These are phyloP conservation scores for Neofusicoccum ribis DNA, from an alignment of 2,329 filamentous ascomycete genomes.

Conservation along the genomic window DNA sequence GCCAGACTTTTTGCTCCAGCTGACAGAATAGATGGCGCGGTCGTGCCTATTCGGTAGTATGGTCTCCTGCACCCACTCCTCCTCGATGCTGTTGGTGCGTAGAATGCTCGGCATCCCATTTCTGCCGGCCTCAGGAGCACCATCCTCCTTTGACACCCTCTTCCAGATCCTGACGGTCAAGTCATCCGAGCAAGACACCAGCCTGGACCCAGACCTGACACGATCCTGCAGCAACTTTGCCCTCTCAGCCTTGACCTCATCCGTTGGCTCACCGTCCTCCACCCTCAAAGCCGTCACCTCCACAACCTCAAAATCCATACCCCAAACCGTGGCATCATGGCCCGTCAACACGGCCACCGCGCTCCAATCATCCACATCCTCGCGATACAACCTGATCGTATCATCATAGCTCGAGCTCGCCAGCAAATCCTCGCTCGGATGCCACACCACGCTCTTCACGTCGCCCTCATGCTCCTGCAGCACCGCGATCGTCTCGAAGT, in stretches of 20 bases:
- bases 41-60: constrained; percentile 75
- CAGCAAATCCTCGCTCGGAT: constrained; percentile 74
- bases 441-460: constrained; percentile 93
- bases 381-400: constrained; percentile 82
- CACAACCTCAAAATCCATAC: constrained; percentile 64
- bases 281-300: constrained; percentile 32
- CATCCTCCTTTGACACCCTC: constrained; percentile 57
- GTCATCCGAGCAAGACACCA: constrained; percentile 87
- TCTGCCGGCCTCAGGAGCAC: constrained; percentile 47
- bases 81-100: constrained; percentile 67
- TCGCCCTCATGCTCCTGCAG: constrained; percentile 93
- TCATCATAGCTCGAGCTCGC: constrained; percentile 95
- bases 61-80: constrained; percentile 80
- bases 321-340: constrained; percentile 88
- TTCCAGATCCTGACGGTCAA: constrained; percentile 77
- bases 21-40: constrained; percentile 77
- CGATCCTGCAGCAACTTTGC: constrained; percentile 37
- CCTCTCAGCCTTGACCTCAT: constrained; percentile 34
- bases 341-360: constrained; percentile 80
- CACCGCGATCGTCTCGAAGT: constrained; percentile 95
- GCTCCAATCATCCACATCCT: constrained; percentile 92
- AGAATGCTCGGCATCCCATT: constrained; percentile 86
- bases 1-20: constrained; percentile 79
- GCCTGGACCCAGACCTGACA: constrained; percentile 53
- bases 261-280: constrained; percentile 27